These are phyloP conservation scores for Candida schatavii DNA, from an alignment of 805 yeast genomes.

Conservation along the genomic window DNA sequence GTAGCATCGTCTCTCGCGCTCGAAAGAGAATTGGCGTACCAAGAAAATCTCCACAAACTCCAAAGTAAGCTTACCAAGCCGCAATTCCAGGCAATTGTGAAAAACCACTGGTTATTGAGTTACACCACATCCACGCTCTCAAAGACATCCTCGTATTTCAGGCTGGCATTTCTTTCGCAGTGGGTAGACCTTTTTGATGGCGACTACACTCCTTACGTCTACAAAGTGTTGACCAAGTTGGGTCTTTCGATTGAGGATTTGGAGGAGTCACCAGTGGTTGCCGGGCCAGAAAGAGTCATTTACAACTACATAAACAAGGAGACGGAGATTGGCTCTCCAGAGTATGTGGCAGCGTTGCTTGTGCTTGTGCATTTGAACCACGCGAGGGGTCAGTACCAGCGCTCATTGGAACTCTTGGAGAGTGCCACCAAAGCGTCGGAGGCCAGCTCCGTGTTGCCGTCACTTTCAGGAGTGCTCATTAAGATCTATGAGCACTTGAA, in stretches of 20 bases:
- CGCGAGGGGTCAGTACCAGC: constrained; percentile 22
- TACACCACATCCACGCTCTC: constrained; percentile 38
- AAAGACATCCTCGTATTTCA: constrained; percentile 21
- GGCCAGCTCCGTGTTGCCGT: constrained; percentile 32
- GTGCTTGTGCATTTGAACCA: constrained; percentile 26
- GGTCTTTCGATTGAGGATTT: constrained; percentile 28
- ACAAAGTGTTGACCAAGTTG: constrained; percentile 27
- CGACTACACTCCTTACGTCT: constrained; percentile 30
- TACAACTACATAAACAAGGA: constrained; percentile 9
- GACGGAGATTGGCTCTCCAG: constrained; percentile 5
- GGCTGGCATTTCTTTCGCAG: constrained; percentile 14
- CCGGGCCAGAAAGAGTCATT: constrained; percentile 12
- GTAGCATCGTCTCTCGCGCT: constrained; percentile 11
- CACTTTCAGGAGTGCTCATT: constrained; percentile 48
- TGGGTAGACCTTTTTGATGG: constrained; percentile 23
- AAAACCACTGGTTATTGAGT: constrained; percentile 45
- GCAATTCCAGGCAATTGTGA: constrained; percentile 39
- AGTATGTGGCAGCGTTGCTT: constrained; percentile 24
- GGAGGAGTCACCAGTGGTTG: constrained; percentile 11
- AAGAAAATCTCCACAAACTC: constrained; percentile 33
- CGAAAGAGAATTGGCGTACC: constrained; percentile 35
- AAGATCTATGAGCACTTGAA: constrained; percentile 49
- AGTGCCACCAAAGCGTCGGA: background rate
- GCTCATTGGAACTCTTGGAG: constrained; percentile 36
- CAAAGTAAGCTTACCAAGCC: constrained; percentile 24